Percentiles rank a stretch among this genome's conserved stretches.
Conservation (phyloP, 352 stramenopile genomes). For the Halophytophthora batemanensis region DNA sequence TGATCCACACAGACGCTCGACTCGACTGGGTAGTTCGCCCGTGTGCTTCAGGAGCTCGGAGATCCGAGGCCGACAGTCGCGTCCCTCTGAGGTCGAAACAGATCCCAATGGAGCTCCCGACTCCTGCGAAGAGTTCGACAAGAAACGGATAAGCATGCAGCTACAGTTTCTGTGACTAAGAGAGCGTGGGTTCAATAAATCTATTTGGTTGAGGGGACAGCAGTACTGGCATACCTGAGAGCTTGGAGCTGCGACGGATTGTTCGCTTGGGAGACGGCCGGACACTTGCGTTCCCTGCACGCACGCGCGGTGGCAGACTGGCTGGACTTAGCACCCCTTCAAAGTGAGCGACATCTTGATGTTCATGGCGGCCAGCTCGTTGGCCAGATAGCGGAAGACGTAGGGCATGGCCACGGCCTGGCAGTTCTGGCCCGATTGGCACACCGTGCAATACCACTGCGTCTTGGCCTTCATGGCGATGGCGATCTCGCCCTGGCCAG, state of each 20-base stretch:
- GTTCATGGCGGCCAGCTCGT: slow-evolving; percentile 99
- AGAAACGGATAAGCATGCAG: no score
- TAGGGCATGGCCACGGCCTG: slow-evolving; percentile 97
- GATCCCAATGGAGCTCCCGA: no score
- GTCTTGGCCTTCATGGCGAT: slow-evolving; percentile 87
- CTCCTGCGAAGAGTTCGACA: no score
- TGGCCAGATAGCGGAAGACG: slow-evolving; percentile 98
- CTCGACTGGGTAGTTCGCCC: no score
- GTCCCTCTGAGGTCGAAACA: no score
- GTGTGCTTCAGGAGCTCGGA: no score
- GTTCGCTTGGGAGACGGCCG: neutral
- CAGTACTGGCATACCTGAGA: slow-evolving; percentile 18
- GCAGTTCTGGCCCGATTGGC: slow-evolving; percentile 87
- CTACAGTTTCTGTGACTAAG: neutral
- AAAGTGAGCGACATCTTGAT: slow-evolving; percentile 97
- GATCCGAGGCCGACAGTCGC: no score
- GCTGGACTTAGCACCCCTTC: slow-evolving; percentile 47
- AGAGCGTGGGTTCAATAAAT: slow-evolving; percentile 24
- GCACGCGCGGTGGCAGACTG: neutral
- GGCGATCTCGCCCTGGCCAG: slow-evolving; percentile 78
- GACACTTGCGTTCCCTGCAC: neutral
- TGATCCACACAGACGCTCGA: no score
- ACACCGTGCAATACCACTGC: slow-evolving; percentile 84
- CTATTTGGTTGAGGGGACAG: slow-evolving; percentile 24
- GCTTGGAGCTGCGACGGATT: neutral